Conservation (phyloP, 768 basidiomycete species). For the Mycena polygramma region DNA sequence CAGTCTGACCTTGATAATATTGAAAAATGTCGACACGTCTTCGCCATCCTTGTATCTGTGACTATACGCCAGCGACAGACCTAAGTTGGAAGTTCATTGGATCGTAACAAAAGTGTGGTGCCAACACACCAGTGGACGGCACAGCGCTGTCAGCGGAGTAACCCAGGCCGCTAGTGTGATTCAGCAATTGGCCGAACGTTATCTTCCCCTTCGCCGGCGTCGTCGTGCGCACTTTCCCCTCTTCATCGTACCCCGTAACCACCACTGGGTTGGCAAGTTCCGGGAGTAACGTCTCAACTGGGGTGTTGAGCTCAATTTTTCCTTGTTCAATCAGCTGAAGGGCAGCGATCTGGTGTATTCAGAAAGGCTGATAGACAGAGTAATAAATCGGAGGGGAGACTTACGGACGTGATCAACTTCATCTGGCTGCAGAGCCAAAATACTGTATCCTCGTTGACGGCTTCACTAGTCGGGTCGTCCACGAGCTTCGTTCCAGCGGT, state of each 20-base stretch:
- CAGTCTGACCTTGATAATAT: conserved; percentile 21
- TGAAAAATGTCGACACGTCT: conserved; percentile 17
- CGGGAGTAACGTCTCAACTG: conserved; percentile 43
- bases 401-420: conserved; percentile 25
- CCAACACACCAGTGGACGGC: neutral
- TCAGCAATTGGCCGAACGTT: conserved; percentile 45
- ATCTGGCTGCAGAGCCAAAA: conserved; percentile 33
- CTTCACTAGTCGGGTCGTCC: conserved; percentile 13
- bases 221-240: conserved; percentile 14
- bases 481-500: conserved; percentile 12
- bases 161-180: conserved; percentile 48
- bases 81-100: neutral
- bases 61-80: conserved; percentile 2
- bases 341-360: conserved; percentile 42
- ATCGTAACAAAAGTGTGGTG: neutral
- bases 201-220: conserved; percentile 42
- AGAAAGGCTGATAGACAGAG: neutral
- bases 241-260: conserved; percentile 34
- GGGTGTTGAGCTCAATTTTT: conserved; percentile 42
- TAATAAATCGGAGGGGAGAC: neutral
- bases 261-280: conserved; percentile 45
- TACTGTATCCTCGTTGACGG: conserved; percentile 19
- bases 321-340: conserved; percentile 48
- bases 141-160: conserved; percentile 35
- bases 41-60: conserved; percentile 14